Conservation (phyloP, 768 basidiomycete genomes). For the Phylloporus sp. region DNA sequence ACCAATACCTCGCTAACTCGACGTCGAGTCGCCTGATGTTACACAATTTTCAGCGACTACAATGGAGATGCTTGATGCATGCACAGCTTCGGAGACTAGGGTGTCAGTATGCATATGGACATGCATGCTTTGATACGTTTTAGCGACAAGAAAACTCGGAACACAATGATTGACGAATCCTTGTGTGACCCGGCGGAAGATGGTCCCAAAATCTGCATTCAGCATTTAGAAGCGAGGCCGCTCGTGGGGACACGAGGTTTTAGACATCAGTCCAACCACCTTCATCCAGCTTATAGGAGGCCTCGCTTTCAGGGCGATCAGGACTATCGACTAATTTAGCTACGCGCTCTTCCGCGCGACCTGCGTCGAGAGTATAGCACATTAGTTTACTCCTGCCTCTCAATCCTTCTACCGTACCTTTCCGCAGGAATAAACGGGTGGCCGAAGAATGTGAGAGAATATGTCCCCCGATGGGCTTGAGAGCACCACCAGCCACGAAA, state of each 20-base stretch:
- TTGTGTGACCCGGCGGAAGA: too few species aligned
- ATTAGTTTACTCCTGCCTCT: not conserved
- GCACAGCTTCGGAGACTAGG: too few species aligned
- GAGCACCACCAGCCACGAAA: slow-evolving; percentile 88
- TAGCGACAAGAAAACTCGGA: not conserved
- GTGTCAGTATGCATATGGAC: too few species aligned
- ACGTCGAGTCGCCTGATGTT: too few species aligned
- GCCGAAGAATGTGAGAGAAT: slow-evolving; percentile 87
- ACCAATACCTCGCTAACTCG: slow-evolving; percentile 29
- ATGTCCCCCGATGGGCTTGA: slow-evolving; percentile 89
- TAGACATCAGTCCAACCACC: slow-evolving; percentile 86
- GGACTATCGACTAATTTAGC: slow-evolving; percentile 89
- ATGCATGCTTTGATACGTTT: too few species aligned
- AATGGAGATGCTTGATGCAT: too few species aligned
- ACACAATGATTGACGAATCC: too few species aligned
- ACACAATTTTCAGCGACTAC: too few species aligned
- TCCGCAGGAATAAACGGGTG: slow-evolving; percentile 80
- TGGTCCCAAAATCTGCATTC: not conserved
- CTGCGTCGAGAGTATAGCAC: slow-evolving; percentile 33
- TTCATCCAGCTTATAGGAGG: slow-evolving; percentile 87
- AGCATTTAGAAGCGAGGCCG: not conserved
- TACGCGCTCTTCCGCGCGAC: slow-evolving; percentile 86
- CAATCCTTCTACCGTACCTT: slow-evolving; percentile 45
- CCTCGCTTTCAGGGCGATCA: slow-evolving; percentile 85
- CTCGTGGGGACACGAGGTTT: not conserved